These are phyloP conservation scores for Dacryopinax spathularia DNA, from an alignment of 768 basidiomycete species.

Conservation along the genomic window DNA sequence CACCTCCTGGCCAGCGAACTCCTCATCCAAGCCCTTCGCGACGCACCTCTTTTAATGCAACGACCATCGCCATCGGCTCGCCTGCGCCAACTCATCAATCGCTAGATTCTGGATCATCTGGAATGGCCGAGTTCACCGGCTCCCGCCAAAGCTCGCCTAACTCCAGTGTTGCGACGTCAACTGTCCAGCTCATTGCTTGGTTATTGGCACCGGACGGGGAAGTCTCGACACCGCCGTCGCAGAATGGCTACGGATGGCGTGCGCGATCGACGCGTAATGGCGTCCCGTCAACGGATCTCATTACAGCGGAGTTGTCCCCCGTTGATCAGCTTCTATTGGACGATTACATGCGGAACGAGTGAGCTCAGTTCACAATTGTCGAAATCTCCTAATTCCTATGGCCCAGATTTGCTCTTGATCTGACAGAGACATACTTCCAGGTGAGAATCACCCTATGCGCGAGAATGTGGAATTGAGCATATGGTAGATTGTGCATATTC, in stretches of 20 bases:
- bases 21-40: neutral
- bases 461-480: conserved; percentile 29
- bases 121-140: neutral
- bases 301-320: neutral
- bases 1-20: neutral
- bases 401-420: conserved; percentile 76
- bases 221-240: neutral
- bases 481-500: conserved; percentile 43
- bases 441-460: conserved; percentile 10
- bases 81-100: neutral
- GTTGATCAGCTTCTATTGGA: neutral
- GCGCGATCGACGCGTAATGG: neutral
- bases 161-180: neutral
- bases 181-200: neutral
- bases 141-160: neutral
- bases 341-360: conserved; percentile 2
- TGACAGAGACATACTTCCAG: conserved; percentile 90
- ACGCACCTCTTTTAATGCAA: neutral
- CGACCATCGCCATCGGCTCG: neutral
- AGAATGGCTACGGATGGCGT: neutral
- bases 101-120: neutral
- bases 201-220: neutral
- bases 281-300: neutral
- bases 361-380: neutral
- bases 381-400: neutral